Conservation (phyloP, 108 stramenopile species). For the Fragilaria radians region DNA sequence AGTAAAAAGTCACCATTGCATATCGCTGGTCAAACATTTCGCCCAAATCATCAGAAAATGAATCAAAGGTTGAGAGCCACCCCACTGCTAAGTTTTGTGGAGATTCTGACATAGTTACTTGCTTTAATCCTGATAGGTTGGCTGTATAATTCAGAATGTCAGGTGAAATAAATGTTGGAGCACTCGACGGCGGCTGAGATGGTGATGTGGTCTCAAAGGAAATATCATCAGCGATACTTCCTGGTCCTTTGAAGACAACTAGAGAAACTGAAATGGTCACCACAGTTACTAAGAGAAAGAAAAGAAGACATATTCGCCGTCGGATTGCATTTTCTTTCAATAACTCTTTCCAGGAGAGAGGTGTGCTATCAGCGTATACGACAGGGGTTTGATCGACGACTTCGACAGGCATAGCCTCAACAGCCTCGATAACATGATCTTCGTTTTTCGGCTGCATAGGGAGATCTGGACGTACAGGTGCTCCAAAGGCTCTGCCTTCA, state of each 20-base stretch:
- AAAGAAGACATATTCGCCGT: neutral
- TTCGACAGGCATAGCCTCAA: neutral
- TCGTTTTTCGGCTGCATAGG: neutral
- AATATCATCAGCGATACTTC: neutral
- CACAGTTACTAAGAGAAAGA: neutral
- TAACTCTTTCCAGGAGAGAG: neutral
- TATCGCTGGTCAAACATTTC: constrained; percentile 20
- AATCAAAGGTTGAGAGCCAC: constrained; percentile 13
- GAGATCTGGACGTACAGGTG: neutral
- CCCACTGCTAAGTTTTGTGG: constrained; percentile 18
- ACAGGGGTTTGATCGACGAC: neutral
- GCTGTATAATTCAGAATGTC: constrained; percentile 1
- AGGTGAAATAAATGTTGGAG: neutral
- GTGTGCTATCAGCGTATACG: constrained; percentile 11
- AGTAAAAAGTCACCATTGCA: constrained; percentile 27
- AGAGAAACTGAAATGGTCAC: neutral
- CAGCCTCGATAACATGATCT: neutral
- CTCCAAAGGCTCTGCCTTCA: neutral
- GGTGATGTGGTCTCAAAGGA: neutral
- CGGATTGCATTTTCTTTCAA: neutral
- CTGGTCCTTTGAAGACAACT: neutral
- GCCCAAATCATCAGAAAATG: neutral
- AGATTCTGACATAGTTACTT: constrained; percentile 3
- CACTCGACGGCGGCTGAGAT: neutral
- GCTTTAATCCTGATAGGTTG: neutral